These are phyloP conservation scores for Vaccinium corymbosum DNA, from an alignment of 148 eudicot genomes.

Conservation along the genomic window DNA sequence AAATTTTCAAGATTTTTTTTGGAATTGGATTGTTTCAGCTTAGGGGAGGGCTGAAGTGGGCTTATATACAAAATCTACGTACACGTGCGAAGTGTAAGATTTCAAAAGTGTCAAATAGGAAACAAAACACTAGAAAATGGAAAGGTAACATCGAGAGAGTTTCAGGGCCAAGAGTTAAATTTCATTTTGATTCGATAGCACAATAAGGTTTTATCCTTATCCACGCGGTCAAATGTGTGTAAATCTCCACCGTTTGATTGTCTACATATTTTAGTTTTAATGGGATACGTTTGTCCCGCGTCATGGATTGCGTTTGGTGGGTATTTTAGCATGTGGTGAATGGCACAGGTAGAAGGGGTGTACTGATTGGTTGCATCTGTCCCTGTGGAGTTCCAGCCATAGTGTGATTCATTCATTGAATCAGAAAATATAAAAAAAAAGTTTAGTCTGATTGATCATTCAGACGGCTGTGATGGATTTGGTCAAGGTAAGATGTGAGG, in stretches of 20 bases:
- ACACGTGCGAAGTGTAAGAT: background rate
- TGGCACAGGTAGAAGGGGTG: background rate
- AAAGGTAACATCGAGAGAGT: slow-evolving; percentile 14
- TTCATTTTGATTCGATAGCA: slow-evolving; percentile 2
- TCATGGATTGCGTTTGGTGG: background rate
- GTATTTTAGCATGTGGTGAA: background rate
- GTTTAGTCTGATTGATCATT: too few relatives aligned
- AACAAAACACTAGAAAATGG: slow-evolving; percentile 4
- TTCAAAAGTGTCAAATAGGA: background rate
- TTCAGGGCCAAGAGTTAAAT: slow-evolving; percentile 12
- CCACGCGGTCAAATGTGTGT: background rate
- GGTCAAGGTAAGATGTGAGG: too few relatives aligned
- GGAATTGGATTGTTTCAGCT: background rate
- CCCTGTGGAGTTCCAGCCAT: too few relatives aligned
- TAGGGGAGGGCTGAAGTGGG: background rate
- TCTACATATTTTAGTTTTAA: background rate
- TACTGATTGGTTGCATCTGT: background rate
- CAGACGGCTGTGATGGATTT: too few relatives aligned
- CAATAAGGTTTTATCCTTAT: slow-evolving; percentile 33
- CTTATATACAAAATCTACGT: slow-evolving; percentile 9
- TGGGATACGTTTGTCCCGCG: background rate
- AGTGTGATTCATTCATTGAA: too few relatives aligned
- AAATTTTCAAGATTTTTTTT: background rate
- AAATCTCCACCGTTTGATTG: slow-evolving; percentile 16
- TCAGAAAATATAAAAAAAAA: too few relatives aligned